Conservation (phyloP, 2,329 filamentous ascomycete genomes). For the Aureobasidium sp. region DNA sequence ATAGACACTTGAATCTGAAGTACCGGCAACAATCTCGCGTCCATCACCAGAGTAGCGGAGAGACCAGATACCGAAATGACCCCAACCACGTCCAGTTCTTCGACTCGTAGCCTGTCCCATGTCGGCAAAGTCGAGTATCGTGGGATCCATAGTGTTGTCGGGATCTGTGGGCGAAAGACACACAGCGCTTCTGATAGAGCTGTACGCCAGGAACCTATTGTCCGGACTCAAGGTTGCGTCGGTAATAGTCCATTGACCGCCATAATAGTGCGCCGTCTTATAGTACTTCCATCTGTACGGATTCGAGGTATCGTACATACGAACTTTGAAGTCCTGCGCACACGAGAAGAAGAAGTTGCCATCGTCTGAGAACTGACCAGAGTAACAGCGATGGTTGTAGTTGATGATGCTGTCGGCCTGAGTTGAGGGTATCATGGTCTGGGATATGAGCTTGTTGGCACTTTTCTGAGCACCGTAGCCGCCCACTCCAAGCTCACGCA, state of each 20-base stretch:
- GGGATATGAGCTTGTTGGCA: constrained; percentile 54
- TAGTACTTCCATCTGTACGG: constrained; percentile 94
- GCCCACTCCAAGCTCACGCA: constrained; percentile 71
- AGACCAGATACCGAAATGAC: constrained; percentile 61
- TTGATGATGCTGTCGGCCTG: constrained; percentile 80
- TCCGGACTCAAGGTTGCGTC: constrained; percentile 87
- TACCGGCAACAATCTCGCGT: constrained; percentile 81
- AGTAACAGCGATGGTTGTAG: constrained; percentile 80
- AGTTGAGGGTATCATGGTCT: constrained; percentile 70
- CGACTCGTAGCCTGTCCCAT: constrained; percentile 29
- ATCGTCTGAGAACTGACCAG: constrained; percentile 92
- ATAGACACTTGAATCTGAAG: constrained; percentile 67
- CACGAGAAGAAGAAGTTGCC: constrained; percentile 96
- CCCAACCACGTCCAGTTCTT: constrained; percentile 21
- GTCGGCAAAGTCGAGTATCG: constrained; percentile 64
- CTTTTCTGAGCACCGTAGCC: constrained; percentile 48
- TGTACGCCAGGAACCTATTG: constrained; percentile 86
- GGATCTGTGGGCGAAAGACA: constrained; percentile 84
- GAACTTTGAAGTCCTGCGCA: constrained; percentile 85
- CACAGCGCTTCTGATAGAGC: constrained; percentile 75
- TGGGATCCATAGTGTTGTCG: constrained; percentile 69
- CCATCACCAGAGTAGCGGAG: constrained; percentile 89
- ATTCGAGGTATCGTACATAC: constrained; percentile 96
- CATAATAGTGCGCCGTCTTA: constrained; percentile 87
- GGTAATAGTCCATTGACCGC: constrained; percentile 90